Base-by-base conservation (phyloP, 768 basidiomycete genomes). In the Boletus fagicola region DNA sequence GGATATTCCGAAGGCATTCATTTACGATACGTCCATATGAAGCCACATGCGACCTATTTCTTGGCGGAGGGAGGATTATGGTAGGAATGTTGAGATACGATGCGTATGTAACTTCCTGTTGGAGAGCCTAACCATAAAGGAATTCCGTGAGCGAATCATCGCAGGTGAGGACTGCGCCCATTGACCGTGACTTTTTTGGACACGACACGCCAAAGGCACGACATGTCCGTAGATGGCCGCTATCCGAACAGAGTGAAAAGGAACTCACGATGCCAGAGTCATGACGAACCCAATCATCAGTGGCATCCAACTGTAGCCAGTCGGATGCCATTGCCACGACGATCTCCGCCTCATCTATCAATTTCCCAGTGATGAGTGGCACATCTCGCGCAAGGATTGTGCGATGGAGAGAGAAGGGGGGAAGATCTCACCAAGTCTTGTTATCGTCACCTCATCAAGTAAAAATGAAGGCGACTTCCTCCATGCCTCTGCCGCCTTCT, bases 11-110 rank as follows among this genome's bases (percentile, higher is more conserved):
- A 50, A 95, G 80, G 65, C 87, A 91, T 20, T 87, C 81, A 71
- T 86, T 88, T 68, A 99, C 81, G 45, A 90, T 88, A 58, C 97
- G 90, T 18, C 94, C 97, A 69, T 98, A 99, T 36, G 94, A 95
- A 26, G 94, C 86, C 48, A 94, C 84, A 67, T 90, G 84, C 13
- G 83, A 84, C 54, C 94, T 86, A 69, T 88, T 87, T 57, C 85
- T 82, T 1, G 96, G 96, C 2, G 94, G 84, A 31, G 97, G 96
- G 3, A 98, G 83, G 65, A 99, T 87, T 31, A 88, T 87, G 15
- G 87, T 85, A 28, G 85, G 84, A 28, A 98, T 79, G 65, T 91
- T 90, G 61, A 99, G 85, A 74, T 99, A 98, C 1, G 92, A 85
- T 0, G 94, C 94, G 68, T 94, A 97, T 2, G 91, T 81, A 16